phyloP scores from a whole-genome alignment of 345 rosid species.

The Noccaea caerulescens region DNA sequence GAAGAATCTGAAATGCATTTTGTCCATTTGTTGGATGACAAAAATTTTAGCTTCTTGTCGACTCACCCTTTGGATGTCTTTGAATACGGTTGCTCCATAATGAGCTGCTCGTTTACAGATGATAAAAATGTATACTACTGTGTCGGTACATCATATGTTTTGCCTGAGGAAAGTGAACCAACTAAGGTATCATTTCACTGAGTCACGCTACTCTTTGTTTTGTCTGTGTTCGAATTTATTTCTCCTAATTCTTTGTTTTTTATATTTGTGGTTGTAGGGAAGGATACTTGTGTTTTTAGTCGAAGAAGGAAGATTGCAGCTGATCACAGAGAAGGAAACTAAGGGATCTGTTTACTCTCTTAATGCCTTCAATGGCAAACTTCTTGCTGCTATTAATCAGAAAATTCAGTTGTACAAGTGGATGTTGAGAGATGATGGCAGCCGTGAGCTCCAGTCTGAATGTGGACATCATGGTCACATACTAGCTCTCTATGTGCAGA shows the following conservation, averaged over 20 bases:
- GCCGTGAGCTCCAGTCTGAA: slow-evolving; percentile 84
- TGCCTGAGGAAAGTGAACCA: slow-evolving; percentile 90
- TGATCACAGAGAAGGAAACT: slow-evolving; percentile 89
- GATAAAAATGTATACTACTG: slow-evolving; percentile 82
- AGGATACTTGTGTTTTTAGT: slow-evolving; percentile 84
- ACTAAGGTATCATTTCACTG: slow-evolving; percentile 59
- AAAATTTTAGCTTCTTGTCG: slow-evolving; percentile 79
- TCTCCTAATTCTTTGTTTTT: background rate
- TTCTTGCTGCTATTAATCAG: slow-evolving; percentile 90
- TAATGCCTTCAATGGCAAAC: slow-evolving; percentile 90
- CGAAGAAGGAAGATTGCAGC: slow-evolving; percentile 88
- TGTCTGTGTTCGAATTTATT: slow-evolving; percentile 1
- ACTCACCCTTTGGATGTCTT: slow-evolving; percentile 80
- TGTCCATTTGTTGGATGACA: slow-evolving; percentile 82
- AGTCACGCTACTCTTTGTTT: background rate
- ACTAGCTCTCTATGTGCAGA: slow-evolving; percentile 86
- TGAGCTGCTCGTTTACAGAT: slow-evolving; percentile 89
- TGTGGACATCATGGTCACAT: slow-evolving; percentile 93
- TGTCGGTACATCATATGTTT: slow-evolving; percentile 92
- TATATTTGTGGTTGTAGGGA: slow-evolving; percentile 57
- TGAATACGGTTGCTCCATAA: slow-evolving; percentile 89
- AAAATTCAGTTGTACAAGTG: slow-evolving; percentile 92
- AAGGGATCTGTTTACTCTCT: slow-evolving; percentile 87
- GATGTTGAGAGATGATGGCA: slow-evolving; percentile 91
- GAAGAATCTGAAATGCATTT: slow-evolving; percentile 86